A percentile compares a stretch with the other conserved stretches of the same genome.
Evolutionary conservation across 2,329 filamentous ascomycete genomes (phyloP).

Genomic region (Hymenoscyphus albidus): DNA sequence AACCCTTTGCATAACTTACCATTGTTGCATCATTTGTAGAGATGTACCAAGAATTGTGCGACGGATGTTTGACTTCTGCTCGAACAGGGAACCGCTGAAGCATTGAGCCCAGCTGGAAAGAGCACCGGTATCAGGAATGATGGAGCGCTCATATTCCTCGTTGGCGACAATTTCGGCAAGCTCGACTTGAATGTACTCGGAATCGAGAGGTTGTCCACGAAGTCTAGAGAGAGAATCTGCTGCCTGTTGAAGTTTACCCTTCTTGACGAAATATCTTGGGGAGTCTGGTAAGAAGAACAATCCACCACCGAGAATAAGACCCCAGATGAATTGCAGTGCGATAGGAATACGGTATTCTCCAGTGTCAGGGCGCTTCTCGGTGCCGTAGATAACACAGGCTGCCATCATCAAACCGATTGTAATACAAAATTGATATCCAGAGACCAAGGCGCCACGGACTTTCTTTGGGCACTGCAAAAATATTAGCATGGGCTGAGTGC

Average conservation of each 20-base stretch:
- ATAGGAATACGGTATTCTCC: constrained; percentile 78
- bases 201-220: constrained; percentile 68
- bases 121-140: constrained; percentile 5
- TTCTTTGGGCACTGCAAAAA: constrained; percentile 51
- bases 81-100: constrained; percentile 59
- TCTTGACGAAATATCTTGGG: constrained; percentile 79
- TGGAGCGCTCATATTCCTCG: constrained; percentile 48
- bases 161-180: constrained; percentile 82
- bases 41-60: constrained; percentile 68
- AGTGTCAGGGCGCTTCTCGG: constrained; percentile 56
- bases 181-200: constrained; percentile 71
- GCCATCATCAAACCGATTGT: constrained; percentile 74
- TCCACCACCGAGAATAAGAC: constrained; percentile 66
- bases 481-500: constrained; percentile 21
- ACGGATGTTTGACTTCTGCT: constrained; percentile 63
- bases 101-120: constrained; percentile 56
- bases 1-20: constrained; percentile 41
- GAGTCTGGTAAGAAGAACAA: constrained; percentile 77
- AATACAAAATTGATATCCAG: constrained; percentile 64
- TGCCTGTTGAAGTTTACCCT: constrained; percentile 62
- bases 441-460: constrained; percentile 71
- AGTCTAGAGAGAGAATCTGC: constrained; percentile 59
- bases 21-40: constrained; percentile 80
- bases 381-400: constrained; percentile 69
- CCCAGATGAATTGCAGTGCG: constrained; percentile 74